Base-by-base conservation (phyloP, 805 yeast species). In the Schizosaccharomyces osmophilus region DNA sequence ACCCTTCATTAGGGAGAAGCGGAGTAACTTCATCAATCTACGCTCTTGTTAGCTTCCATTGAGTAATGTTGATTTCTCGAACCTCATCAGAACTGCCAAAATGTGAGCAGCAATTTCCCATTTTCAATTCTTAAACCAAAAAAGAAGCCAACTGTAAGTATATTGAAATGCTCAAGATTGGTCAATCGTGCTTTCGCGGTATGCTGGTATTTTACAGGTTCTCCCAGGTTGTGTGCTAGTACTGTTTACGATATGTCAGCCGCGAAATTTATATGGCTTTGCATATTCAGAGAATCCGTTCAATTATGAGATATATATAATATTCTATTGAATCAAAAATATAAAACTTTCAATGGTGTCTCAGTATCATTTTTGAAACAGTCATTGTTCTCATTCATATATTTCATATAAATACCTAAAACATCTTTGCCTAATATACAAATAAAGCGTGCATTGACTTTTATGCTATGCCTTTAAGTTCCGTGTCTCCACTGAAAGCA, bases 401-500 rank as follows among this genome's bases (percentile, higher is more conserved):
- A 36, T 13, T 11, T 36, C 13, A 36, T 36, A 13, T 36, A 36
- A 36, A 36, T 36, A 36, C 41, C 41, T 36, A 11, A 36, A 36
- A 36, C 41, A 9, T 36, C 41, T 36, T 13, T 36, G 17, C 4
- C 15, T 36, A 36, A 36, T 36, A 36, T 36, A 36, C 41, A 36
- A 36, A 36, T 36, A 36, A 36, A 36, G 13, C 15, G 8, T 11
- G 26, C 41, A 36, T 36, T 9, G 13, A 45, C 31, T 62, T 5
- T 61, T 60, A 48, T 41, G 62, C 55, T 62, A 55, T 48, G 59
- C 60, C 43, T 31, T 29, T 51, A n/a, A 65, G 64, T 24, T 64
- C 65, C 6, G 57, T 29, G 43, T 65, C 67, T n/a, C 64, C 63
- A 26, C 58, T 29, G 32, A 89, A 74, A 17, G 82, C 83, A 43